These are phyloP conservation scores for Arthrocladium fulminans DNA, from an alignment of 2,329 filamentous ascomycete species.

Conservation along the genomic window DNA sequence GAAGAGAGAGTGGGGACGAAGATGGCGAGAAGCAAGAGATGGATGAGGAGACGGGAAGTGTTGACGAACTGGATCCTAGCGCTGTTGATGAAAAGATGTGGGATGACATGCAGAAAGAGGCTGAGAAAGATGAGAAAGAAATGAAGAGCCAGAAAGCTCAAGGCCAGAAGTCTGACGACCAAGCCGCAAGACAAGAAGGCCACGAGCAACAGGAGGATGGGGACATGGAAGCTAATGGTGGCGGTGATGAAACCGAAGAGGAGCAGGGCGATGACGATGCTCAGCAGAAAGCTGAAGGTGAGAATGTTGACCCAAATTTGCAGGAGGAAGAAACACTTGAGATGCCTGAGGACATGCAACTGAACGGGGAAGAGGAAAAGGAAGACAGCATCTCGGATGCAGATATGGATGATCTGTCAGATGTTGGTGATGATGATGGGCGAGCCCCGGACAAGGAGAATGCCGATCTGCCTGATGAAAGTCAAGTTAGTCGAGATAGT, in stretches of 20 bases:
- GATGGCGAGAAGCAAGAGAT: constrained; percentile 60
- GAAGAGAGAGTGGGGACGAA: constrained; percentile 52
- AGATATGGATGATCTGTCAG: constrained; percentile 48
- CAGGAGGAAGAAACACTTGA: constrained; percentile 75
- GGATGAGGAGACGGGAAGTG: constrained; percentile 82
- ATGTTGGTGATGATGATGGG: constrained; percentile 38
- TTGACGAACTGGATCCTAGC: constrained; percentile 80
- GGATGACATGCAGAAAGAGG: constrained; percentile 58
- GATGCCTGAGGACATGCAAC: constrained; percentile 78
- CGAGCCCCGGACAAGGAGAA: constrained; percentile 42
- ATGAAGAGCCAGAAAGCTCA: constrained; percentile 65
- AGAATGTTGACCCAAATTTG: constrained; percentile 63
- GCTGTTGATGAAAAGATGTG: constrained; percentile 98
- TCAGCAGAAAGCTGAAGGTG: constrained; percentile 53
- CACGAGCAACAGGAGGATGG: constrained; percentile 40
- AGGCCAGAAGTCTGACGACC: constrained; percentile 48
- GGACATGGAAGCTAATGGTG: constrained; percentile 52
- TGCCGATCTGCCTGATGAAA: constrained; percentile 32
- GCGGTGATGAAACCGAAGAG: constrained; percentile 34
- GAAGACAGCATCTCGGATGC: constrained; percentile 48
- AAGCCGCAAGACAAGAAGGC: constrained; percentile 52
- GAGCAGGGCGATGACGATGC: constrained; percentile 46
- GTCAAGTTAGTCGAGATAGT: constrained; percentile 26
- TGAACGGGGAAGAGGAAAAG: constrained; percentile 56
- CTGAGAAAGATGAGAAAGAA: constrained; percentile 56